Evolutionary conservation across 192 early-diverging fungal genomes (phyloP), one percentile per base, ranked within the genome.

Genomic region (Jimgerdemannia flammicorona): DNA sequence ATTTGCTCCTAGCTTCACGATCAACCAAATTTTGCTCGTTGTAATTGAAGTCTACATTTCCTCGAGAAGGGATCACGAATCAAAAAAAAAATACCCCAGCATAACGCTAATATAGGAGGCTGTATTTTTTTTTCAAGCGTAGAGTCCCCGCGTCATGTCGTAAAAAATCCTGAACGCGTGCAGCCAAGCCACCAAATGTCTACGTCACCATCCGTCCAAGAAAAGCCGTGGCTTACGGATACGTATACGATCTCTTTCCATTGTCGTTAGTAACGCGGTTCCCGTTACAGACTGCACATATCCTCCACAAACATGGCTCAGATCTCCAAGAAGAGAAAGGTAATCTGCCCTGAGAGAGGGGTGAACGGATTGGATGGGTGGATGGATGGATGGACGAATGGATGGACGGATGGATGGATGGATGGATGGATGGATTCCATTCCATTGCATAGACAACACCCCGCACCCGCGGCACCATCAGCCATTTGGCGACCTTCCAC

Each of bases 241-340:
- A 6, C 14, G 49, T 6, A 59, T 10, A 59, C 49, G 49, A 14
- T 14, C 49, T 59, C 49, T 59, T 59, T 59, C 49, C 49, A 59
- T 59, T 59, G 49, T 59, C 49, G 49, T 59, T 59, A 29, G 49
- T 59, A 59, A 59, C 49, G 49, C 49, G 49, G 8, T 59, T 14
- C 49, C 49, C 49, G 49, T 59, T 59, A 59, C 49, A 59, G 49
- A 59, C 49, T 59, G 49, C 49, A 59, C 49, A 59, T 59, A 59
- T 59, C 49, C 14, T 59, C 49, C 49, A 59, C 79, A 59, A 59
- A 59, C 76, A 80, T 83, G 69, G 84, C 88, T 70, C 88, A 91
- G 75, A 91, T 91, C 75, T 87, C 85, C 87, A 91, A 91, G 84
- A 91, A 91, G 85, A 91, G 90, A 89, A 91, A 91, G 84, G 90